Base-by-base conservation (phyloP, 2,329 filamentous ascomycete genomes). In the Macrophomina tecta region DNA sequence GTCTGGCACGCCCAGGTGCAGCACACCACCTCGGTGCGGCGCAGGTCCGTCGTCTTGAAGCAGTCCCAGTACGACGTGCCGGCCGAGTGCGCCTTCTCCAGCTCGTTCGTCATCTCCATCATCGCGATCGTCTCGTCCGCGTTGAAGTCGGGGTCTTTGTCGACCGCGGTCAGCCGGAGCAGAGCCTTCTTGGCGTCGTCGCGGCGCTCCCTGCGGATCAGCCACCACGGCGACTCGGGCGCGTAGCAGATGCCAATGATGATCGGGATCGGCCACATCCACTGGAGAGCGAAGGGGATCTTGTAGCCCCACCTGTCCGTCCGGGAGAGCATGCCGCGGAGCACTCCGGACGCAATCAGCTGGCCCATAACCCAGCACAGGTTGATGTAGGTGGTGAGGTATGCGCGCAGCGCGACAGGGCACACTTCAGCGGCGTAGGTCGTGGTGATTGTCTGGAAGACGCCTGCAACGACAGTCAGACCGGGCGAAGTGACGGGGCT, bases 41-140 rank as follows among this genome's bases (percentile, higher is more conserved):
- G 89, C 63, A 89, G 82, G 75, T 96, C 89, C 14, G 86, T 85
- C 7, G 92, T 92, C 76, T 85, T 90, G 84, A 96, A 95, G 78
- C 92, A 94, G 76, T 97, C 92, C 70, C 84, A 79, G 78, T 94
- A 97, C 53, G 85, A 88, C 8, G 91, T 87, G 32, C 92, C 92
- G 2, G 90, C 92, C 36, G 68, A 67, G 65, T 92, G 90, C 76
- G 86, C 81, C 74, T 91, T 85, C 76, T 97, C 93, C n/a, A 96
- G 81, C 1, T 90, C 90, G 1, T 91, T 93, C 0, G 93, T 97
- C 74, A 95, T 91, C 3, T 92, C 87, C 88, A 97, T 97, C 91
- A 96, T 94, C 70, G 91, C 89, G 68, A 97, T 85, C 0, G 91
- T 95, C 16, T 75, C 73, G 53, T 76, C 74, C 12, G 71, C 69